phyloP scores from a whole-genome alignment of 495 filamentous ascomycete species.

The Alectoria sarmentosa region DNA sequence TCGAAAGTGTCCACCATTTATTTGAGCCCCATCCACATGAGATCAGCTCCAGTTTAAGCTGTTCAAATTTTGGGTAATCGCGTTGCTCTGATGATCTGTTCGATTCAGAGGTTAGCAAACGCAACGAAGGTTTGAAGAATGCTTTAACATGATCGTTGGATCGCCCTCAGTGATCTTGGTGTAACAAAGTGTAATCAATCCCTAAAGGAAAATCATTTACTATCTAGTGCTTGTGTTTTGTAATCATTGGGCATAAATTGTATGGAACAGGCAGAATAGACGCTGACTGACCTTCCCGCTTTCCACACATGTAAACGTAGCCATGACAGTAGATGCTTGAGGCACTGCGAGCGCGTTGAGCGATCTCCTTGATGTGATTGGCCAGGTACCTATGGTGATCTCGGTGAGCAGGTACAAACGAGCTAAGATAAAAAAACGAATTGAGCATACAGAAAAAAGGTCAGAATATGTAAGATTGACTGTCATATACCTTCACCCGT shows the following conservation, averaged over 20 bases:
- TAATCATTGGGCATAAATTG: slow-evolving; percentile 58
- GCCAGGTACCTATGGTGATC: background rate
- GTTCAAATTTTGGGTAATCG: no score
- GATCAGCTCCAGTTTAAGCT: background rate
- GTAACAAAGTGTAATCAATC: slow-evolving; percentile 54
- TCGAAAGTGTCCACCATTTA: background rate
- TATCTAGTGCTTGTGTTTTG: slow-evolving; percentile 72
- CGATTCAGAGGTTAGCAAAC: background rate
- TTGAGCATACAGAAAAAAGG: slow-evolving; percentile 20
- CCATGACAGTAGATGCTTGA: background rate
- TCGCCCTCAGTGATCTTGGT: slow-evolving; percentile 85
- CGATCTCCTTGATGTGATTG: background rate
- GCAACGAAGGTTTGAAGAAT: background rate
- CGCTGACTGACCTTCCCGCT: slow-evolving; percentile 5
- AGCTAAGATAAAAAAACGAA: slow-evolving; percentile 21
- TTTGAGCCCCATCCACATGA: background rate
- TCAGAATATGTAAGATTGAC: slow-evolving; percentile 99
- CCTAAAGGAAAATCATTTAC: slow-evolving; percentile 64
- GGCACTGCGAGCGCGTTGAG: background rate
- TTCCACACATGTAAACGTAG: background rate
- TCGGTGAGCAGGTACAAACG: slow-evolving; percentile 8
- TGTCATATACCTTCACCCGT: slow-evolving; percentile 70
- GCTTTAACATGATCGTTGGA: background rate
- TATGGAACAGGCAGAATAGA: background rate
- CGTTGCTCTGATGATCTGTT: background rate